Conservation (phyloP, 768 basidiomycete species). For the Tulasnella sp. region DNA sequence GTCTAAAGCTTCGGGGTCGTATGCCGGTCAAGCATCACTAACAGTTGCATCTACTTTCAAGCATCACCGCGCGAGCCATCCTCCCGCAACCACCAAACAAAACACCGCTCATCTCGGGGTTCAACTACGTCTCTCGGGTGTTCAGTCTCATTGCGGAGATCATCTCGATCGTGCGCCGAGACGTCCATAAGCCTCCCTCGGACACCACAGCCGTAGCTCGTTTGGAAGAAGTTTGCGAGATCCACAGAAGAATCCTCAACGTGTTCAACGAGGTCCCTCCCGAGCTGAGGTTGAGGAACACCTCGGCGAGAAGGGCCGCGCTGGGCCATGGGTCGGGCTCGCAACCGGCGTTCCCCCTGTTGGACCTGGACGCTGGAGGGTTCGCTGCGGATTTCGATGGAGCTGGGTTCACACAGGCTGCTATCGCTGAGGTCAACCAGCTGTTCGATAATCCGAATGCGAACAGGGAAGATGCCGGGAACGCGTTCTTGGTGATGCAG, state of each 20-base stretch:
- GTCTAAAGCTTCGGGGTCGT: slow-evolving; percentile 23
- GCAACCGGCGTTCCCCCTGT: neutral
- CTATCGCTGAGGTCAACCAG: slow-evolving; percentile 78
- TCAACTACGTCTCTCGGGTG: slow-evolving; percentile 77
- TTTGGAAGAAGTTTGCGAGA: slow-evolving; percentile 70
- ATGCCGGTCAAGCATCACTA: neutral
- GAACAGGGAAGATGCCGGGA: slow-evolving; percentile 73
- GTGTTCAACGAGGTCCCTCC: slow-evolving; percentile 68
- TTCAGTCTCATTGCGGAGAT: slow-evolving; percentile 83
- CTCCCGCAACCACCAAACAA: slow-evolving; percentile 76
- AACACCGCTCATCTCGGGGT: slow-evolving; percentile 72
- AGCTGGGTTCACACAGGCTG: slow-evolving; percentile 65
- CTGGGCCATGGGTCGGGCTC: neutral
- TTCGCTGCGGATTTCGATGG: slow-evolving; percentile 12
- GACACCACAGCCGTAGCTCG: slow-evolving; percentile 76
- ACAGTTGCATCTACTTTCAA: slow-evolving; percentile 18
- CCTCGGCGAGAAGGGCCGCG: neutral
- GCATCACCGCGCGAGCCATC: slow-evolving; percentile 73
- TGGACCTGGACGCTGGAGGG: neutral
- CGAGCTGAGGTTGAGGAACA: slow-evolving; percentile 40
- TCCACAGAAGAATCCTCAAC: slow-evolving; percentile 63
- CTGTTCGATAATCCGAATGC: slow-evolving; percentile 89
- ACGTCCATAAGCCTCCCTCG: slow-evolving; percentile 73
- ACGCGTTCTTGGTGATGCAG: slow-evolving; percentile 85
- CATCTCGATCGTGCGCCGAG: slow-evolving; percentile 72